phyloP scores from a whole-genome alignment of 176 grass and related monocot species.

The Musa itinerans region DNA sequence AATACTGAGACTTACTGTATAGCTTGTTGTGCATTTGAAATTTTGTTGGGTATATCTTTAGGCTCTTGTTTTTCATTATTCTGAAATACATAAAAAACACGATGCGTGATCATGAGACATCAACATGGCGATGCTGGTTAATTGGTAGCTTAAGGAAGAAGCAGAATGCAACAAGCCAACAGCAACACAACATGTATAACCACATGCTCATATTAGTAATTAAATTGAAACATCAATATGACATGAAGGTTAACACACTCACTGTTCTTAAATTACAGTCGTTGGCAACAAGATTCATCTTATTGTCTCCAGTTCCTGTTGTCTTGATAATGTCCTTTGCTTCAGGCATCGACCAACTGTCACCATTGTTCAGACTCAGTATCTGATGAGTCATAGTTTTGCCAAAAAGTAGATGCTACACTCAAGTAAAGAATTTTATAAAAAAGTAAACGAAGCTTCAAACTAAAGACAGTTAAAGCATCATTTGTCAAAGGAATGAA shows the following conservation, averaged over 20 bases:
- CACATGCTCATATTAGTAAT: background rate
- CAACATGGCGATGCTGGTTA: too few relatives aligned
- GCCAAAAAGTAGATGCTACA: too few relatives aligned
- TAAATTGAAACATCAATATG: background rate
- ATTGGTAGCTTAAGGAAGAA: background rate
- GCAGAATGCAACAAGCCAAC: background rate
- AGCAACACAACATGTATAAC: too few relatives aligned
- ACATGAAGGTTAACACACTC: background rate
- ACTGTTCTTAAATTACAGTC: conserved; percentile 8
- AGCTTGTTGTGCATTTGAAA: background rate
- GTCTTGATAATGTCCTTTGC: conserved; percentile 14
- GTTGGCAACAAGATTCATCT: conserved; percentile 8
- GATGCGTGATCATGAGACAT: background rate
- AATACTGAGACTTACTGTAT: background rate
- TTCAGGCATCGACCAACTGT: conserved; percentile 29
- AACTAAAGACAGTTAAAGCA: too few relatives aligned
- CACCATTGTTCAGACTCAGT: background rate
- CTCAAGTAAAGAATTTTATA: too few relatives aligned
- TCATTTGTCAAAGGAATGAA: background rate
- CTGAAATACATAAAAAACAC: background rate
- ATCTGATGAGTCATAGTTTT: background rate
- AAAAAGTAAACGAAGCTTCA: too few relatives aligned
- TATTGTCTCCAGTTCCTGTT: conserved; percentile 6
- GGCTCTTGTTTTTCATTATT: background rate
- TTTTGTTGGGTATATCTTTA: background rate